Conservation (phyloP, 345 rosid genomes). For the Citrus unshiu region DNA sequence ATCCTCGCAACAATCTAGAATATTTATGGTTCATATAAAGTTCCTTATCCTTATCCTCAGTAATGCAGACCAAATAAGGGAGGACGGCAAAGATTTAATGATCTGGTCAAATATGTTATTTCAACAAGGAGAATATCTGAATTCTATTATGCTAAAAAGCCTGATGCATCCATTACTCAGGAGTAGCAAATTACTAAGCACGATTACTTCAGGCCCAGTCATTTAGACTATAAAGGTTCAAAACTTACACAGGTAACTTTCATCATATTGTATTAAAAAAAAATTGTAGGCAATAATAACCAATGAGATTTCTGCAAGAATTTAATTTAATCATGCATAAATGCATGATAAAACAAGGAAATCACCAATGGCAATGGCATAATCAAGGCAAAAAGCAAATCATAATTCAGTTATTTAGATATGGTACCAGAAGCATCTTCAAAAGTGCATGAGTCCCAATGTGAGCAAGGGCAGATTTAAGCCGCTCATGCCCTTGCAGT, state of each 20-base stretch:
- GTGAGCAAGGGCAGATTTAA: slow-evolving; percentile 84
- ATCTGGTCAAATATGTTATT: background rate
- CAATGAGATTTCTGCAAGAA: background rate
- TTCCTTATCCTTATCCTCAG: background rate
- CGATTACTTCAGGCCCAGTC: background rate
- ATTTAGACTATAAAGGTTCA: background rate
- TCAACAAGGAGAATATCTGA: background rate
- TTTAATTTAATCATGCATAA: background rate
- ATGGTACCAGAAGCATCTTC: slow-evolving; percentile 92
- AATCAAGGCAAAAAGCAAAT: background rate
- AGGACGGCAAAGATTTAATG: background rate
- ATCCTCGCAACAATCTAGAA: background rate
- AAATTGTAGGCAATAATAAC: background rate
- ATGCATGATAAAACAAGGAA: background rate
- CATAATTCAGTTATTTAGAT: background rate
- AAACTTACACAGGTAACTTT: background rate
- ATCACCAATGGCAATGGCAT: background rate
- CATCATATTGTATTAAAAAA: background rate
- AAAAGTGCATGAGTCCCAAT: slow-evolving; percentile 95
- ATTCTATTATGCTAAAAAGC: background rate
- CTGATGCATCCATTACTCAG: background rate
- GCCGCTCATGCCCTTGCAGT: slow-evolving; percentile 53
- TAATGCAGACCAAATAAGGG: background rate
- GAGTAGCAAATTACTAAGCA: background rate
- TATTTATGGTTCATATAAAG: background rate